Conservation (phyloP, 139 green algal species). For the Edaphochlamys debaryana region DNA sequence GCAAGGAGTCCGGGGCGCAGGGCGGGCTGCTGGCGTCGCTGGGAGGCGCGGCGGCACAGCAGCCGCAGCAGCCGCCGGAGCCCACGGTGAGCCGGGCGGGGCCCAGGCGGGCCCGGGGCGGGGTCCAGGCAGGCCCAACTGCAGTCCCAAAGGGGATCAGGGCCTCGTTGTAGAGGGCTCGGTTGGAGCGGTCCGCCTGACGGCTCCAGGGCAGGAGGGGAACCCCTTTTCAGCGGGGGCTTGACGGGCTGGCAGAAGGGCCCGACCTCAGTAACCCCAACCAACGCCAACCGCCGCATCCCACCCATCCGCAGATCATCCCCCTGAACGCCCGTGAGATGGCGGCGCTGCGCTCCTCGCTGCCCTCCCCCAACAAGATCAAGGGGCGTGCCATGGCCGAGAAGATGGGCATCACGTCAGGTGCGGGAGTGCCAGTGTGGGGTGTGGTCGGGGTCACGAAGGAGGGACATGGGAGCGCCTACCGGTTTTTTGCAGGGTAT, state of each 20-base stretch:
- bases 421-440: background rate
- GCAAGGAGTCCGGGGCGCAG: too few relatives aligned
- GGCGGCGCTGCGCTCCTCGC: constrained; percentile 47
- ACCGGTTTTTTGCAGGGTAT: background rate
- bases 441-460: background rate
- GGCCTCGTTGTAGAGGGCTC: too few relatives aligned
- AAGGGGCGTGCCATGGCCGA: constrained; percentile 47
- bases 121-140: background rate
- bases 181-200: too few relatives aligned
- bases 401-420: constrained; percentile 53
- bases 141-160: too few relatives aligned
- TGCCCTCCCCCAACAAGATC: constrained; percentile 58
- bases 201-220: background rate
- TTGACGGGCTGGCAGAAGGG: too few relatives aligned
- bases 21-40: background rate
- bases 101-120: too few relatives aligned
- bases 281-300: too few relatives aligned
- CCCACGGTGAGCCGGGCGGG: background rate
- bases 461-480: background rate
- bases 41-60: background rate
- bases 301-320: constrained; percentile 30
- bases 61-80: constrained; percentile 6
- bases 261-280: too few relatives aligned
- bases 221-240: too few relatives aligned
- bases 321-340: constrained; percentile 41